Percentiles rank a stretch among this genome's conserved stretches.
These are phyloP conservation scores for Arthrobotrys pseudoclavata DNA, from an alignment of 2,329 filamentous ascomycete genomes.

Conservation along the genomic window DNA sequence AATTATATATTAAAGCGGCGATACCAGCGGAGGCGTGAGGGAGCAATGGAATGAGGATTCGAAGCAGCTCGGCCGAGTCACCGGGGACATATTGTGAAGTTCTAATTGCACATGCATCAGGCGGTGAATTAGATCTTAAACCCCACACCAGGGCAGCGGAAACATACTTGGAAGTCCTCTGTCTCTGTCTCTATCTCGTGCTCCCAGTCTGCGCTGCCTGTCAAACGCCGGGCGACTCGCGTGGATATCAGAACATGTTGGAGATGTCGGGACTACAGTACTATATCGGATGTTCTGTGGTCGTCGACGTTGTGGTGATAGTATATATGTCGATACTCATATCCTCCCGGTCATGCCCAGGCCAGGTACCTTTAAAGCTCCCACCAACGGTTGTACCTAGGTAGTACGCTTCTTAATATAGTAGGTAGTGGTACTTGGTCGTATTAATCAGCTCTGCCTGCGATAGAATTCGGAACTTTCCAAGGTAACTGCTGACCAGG, in stretches of 20 bases:
- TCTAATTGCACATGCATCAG: constrained; percentile 5
- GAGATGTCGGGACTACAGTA: constrained; percentile 14
- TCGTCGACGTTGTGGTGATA: background rate
- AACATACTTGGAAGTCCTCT: constrained; percentile 18
- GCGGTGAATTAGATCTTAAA: constrained; percentile 1
- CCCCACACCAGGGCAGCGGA: constrained; percentile 10
- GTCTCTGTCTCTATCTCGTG: background rate
- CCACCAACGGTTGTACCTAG: background rate
- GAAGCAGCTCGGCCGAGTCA: constrained; percentile 39
- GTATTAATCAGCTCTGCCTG: constrained; percentile 19
- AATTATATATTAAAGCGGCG: constrained; percentile 37
- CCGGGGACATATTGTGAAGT: constrained; percentile 53
- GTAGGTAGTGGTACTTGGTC: background rate
- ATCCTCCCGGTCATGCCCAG: constrained; percentile 19
- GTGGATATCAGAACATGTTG: constrained; percentile 49
- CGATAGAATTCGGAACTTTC: constrained; percentile 25
- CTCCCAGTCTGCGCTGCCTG: constrained; percentile 18
- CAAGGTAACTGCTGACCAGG: constrained; percentile 21
- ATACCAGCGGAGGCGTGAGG: constrained; percentile 33
- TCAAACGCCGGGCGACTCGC: constrained; percentile 42
- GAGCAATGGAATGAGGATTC: constrained; percentile 27
- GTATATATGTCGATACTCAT: background rate
- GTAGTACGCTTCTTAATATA: background rate
- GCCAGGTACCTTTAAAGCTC: constrained; percentile 5
- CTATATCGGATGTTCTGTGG: constrained; percentile 5